Conservation (phyloP, 495 filamentous ascomycete species). For the Aspergillus indologenus region DNA sequence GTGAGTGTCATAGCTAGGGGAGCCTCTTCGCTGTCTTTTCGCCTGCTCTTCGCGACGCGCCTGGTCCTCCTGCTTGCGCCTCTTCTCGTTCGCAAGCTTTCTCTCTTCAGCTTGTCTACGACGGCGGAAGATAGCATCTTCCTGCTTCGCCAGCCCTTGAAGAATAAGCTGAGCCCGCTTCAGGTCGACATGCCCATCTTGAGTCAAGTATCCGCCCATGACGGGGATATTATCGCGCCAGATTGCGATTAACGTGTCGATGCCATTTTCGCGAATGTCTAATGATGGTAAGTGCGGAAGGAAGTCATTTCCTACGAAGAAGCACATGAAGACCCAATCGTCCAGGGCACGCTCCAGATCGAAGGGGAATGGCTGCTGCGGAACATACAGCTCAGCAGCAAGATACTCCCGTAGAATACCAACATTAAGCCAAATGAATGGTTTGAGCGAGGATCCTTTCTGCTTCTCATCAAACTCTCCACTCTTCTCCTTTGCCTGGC, state of each 20-base stretch:
- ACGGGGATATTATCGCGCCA: conserved; percentile 89
- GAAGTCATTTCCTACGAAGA: conserved; percentile 99
- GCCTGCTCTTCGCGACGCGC: conserved; percentile 49
- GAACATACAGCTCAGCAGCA: conserved; percentile 80
- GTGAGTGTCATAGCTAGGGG: conserved; percentile 42
- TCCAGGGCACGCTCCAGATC: conserved; percentile 95
- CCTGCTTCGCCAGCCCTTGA: conserved; percentile 85
- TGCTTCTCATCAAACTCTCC: conserved; percentile 86
- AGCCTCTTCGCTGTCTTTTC: conserved; percentile 43
- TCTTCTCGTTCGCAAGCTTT: conserved; percentile 70
- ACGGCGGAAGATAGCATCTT: conserved; percentile 88
- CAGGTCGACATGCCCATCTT: conserved; percentile 89
- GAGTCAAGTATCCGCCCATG: conserved; percentile 94
- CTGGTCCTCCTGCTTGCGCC: conserved; percentile 67
- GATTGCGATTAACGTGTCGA: conserved; percentile 91
- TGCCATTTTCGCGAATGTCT: conserved; percentile 95
- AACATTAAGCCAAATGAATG: conserved; percentile 98
- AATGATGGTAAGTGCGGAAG: conserved; percentile 93
- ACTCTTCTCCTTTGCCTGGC: conserved; percentile 76
- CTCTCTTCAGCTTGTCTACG: conserved; percentile 80
- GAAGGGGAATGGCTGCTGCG: conserved; percentile 72
- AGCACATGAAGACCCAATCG: conserved; percentile 99
- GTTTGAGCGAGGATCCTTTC: conserved; percentile 65
- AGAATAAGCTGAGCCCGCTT: conserved; percentile 85
- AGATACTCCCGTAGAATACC: conserved; percentile 90